These are phyloP conservation scores for Chaetomium cochliodes DNA, from an alignment of 495 filamentous ascomycete genomes.

Conservation along the genomic window DNA sequence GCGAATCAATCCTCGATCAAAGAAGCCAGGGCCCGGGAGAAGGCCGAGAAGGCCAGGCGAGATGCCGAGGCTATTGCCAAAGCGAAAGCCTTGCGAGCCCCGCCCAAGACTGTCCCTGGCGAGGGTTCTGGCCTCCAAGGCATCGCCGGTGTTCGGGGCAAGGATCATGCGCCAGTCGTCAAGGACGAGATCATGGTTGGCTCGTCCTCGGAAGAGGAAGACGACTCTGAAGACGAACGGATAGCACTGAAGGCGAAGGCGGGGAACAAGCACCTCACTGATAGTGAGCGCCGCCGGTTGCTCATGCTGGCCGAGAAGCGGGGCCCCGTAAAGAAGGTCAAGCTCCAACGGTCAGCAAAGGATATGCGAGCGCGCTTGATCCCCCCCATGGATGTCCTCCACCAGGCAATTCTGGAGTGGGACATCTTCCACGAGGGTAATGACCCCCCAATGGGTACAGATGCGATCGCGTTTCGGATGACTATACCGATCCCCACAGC, in stretches of 20 bases:
- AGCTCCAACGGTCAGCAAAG: slow-evolving; percentile 71
- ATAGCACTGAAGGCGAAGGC: slow-evolving; percentile 48
- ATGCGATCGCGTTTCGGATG: slow-evolving; percentile 71
- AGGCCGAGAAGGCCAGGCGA: slow-evolving; percentile 68
- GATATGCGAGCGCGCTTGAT: slow-evolving; percentile 92
- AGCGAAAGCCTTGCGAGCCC: slow-evolving; percentile 58
- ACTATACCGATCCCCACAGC: slow-evolving; percentile 68
- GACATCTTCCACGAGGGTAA: slow-evolving; percentile 86
- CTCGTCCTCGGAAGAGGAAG: slow-evolving; percentile 72
- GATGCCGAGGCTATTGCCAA: slow-evolving; percentile 66
- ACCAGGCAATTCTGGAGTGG: slow-evolving; percentile 85
- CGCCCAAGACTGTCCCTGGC: slow-evolving; percentile 59
- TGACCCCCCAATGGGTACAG: slow-evolving; percentile 73
- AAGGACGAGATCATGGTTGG: slow-evolving; percentile 88
- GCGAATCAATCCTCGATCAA: slow-evolving; percentile 53
- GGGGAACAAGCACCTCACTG: slow-evolving; percentile 41
- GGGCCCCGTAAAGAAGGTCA: slow-evolving; percentile 76
- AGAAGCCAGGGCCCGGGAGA: slow-evolving; percentile 68
- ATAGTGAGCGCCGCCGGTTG: slow-evolving; percentile 53
- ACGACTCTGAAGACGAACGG: slow-evolving; percentile 57
- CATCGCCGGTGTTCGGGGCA: slow-evolving; percentile 70
- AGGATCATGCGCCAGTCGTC: slow-evolving; percentile 60
- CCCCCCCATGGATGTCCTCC: slow-evolving; percentile 81
- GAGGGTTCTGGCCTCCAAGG: slow-evolving; percentile 76
- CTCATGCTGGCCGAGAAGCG: slow-evolving; percentile 50